These are phyloP conservation scores for Camelina hispida DNA, from an alignment of 345 rosid species.

Conservation along the genomic window DNA sequence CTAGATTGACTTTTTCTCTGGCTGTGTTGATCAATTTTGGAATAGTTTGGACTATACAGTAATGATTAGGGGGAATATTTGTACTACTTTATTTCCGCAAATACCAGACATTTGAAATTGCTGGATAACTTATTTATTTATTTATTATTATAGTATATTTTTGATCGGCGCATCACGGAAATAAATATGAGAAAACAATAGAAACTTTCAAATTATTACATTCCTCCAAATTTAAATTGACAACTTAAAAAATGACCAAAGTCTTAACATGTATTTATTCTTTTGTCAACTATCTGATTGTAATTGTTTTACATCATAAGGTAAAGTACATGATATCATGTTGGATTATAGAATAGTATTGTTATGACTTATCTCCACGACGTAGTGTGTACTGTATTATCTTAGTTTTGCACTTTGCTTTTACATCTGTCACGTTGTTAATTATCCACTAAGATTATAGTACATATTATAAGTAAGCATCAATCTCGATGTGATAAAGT, in stretches of 20 bases:
- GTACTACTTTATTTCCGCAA: conserved; percentile 7
- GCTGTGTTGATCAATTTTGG: conserved; percentile 4
- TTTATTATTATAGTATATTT: background rate
- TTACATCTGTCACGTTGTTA: background rate
- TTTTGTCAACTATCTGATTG: background rate
- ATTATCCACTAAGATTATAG: conserved; percentile 13
- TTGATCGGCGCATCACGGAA: background rate
- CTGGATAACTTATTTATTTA: background rate
- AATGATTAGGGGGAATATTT: conserved; percentile 9
- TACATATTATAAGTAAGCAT: conserved; percentile 2
- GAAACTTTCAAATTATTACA: background rate
- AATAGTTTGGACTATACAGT: background rate
- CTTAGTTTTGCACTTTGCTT: background rate
- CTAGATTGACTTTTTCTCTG: conserved; percentile 26
- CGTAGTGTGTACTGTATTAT: conserved; percentile 7
- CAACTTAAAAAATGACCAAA: background rate
- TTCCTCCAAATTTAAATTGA: conserved; percentile 7
- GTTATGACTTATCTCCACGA: conserved; percentile 20
- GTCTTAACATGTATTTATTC: background rate
- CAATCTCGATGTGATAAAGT: conserved; percentile 25
- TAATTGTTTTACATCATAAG: background rate
- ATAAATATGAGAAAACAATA: background rate
- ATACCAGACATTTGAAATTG: background rate
- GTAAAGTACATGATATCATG: background rate
- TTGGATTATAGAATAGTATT: background rate